A percentile compares a stretch with the other conserved stretches of the same genome.
Evolutionary conservation across 345 rosid species (phyloP).

Genomic region (Aquilaria yunnanensis): DNA sequence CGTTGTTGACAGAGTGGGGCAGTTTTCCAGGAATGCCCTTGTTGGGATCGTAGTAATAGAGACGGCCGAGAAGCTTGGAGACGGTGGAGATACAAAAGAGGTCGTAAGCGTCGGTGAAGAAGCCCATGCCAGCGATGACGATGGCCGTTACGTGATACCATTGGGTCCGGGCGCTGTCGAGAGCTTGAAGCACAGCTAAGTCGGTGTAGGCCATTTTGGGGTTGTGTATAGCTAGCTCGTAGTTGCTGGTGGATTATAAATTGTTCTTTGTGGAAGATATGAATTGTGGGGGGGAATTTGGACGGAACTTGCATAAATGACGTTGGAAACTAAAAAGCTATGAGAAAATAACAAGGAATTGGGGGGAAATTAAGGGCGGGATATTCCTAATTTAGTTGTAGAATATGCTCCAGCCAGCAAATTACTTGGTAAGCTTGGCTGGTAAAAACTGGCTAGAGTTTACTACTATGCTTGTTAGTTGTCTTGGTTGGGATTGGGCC

Average conservation of each 20-base stretch:
- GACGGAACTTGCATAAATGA: neutral
- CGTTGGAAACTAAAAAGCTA: constrained; percentile 14
- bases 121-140: constrained; percentile 73
- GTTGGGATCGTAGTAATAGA: constrained; percentile 48
- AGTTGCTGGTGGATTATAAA: neutral
- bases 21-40: constrained; percentile 27
- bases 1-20: constrained; percentile 29
- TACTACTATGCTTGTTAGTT: too few relatives aligned
- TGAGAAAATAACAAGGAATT: constrained; percentile 19
- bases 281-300: neutral
- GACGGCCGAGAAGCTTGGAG: constrained; percentile 61
- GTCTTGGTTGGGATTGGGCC: neutral
- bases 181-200: constrained; percentile 51
- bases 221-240: neutral
- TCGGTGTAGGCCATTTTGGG: constrained; percentile 13
- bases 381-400: constrained; percentile 12
- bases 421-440: neutral
- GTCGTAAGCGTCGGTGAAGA: constrained; percentile 78
- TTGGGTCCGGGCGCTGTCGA: constrained; percentile 53
- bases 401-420: neutral
- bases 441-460: too few relatives aligned
- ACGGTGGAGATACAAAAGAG: constrained; percentile 61
- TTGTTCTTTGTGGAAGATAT: constrained; percentile 5
- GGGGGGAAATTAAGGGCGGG: constrained; percentile 1
- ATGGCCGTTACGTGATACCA: constrained; percentile 59